Conservation (phyloP, 129 eudicot species). For the Flaveria brownii region DNA sequence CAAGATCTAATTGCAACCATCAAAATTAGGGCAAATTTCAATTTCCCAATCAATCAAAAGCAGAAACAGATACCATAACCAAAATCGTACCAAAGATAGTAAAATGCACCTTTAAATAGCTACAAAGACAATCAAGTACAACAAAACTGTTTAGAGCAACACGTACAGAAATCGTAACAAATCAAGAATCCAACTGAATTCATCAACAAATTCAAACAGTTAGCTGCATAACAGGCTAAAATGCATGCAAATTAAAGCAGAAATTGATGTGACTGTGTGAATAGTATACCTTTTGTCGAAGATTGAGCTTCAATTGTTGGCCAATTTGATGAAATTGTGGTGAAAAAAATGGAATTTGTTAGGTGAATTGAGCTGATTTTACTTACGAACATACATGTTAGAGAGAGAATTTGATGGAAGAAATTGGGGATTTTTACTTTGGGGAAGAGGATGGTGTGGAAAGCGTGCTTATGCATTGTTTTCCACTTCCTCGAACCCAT, state of each 20-base stretch:
- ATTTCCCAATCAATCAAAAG: not conserved
- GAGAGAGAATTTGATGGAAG: constrained; percentile 10
- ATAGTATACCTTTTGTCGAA: not conserved
- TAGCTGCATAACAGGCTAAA: constrained; percentile 21
- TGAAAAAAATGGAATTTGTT: not conserved
- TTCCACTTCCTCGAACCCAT: constrained; percentile 37
- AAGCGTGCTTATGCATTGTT: constrained; percentile 30
- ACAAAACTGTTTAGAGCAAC: not conserved
- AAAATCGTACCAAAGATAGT: constrained; percentile 4
- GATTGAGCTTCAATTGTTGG: constrained; percentile 23
- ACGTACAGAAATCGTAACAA: not conserved
- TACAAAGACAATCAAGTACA: not conserved
- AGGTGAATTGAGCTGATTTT: constrained; percentile 11
- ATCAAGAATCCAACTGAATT: not conserved
- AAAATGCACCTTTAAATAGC: constrained; percentile 16
- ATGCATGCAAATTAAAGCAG: constrained; percentile 21
- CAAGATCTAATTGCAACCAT: not conserved
- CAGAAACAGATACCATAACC: not conserved
- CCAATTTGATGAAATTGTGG: constrained; percentile 2
- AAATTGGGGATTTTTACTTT: constrained; percentile 12
- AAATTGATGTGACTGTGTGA: not conserved
- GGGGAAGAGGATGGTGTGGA: constrained; percentile 36
- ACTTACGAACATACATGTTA: constrained; percentile 17
- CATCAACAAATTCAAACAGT: not conserved
- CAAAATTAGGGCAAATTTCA: constrained; percentile 19